phyloP scores from a whole-genome alignment of 1,284 basidiomycete species.

The Heliocybe sulcata region DNA sequence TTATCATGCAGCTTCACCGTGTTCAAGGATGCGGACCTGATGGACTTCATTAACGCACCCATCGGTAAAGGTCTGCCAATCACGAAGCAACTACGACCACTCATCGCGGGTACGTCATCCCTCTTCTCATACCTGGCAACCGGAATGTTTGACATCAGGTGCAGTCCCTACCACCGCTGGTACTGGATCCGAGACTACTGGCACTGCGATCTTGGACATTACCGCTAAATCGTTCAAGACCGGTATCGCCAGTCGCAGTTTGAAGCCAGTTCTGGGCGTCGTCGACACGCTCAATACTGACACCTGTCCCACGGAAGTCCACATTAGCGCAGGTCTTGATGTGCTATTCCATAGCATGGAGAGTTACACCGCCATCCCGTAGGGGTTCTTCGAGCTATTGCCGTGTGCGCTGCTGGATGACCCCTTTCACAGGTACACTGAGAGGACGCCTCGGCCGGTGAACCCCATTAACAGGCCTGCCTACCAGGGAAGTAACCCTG shows the following conservation, averaged over 20 bases:
- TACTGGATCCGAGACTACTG: slow-evolving; percentile 96
- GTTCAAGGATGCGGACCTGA: slow-evolving; percentile 87
- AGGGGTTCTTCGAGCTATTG: slow-evolving; percentile 21
- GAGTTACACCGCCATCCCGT: slow-evolving; percentile 88
- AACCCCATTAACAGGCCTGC: slow-evolving; percentile 91
- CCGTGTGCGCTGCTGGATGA: not conserved
- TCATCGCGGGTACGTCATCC: slow-evolving; percentile 63
- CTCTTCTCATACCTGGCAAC: not conserved
- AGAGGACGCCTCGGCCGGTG: slow-evolving; percentile 81
- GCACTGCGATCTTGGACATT: slow-evolving; percentile 94
- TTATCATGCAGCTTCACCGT: slow-evolving; percentile 56
- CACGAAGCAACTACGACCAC: slow-evolving; percentile 65
- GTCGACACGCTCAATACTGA: slow-evolving; percentile 70
- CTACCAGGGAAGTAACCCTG: slow-evolving; percentile 95
- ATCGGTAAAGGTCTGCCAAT: slow-evolving; percentile 91
- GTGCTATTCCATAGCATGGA: slow-evolving; percentile 94
- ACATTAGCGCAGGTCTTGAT: slow-evolving; percentile 89
- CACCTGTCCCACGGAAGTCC: slow-evolving; percentile 68
- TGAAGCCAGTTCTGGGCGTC: slow-evolving; percentile 88
- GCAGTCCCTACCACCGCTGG: slow-evolving; percentile 91
- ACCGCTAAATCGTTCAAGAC: slow-evolving; percentile 92
- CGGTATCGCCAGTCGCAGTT: slow-evolving; percentile 87
- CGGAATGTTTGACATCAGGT: slow-evolving; percentile 1
- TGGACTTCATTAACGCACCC: slow-evolving; percentile 97
- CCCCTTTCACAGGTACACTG: slow-evolving; percentile 58